Evolutionary conservation across 768 basidiomycete genomes (phyloP).

Genomic region (Kwoniella botswanensis): DNA sequence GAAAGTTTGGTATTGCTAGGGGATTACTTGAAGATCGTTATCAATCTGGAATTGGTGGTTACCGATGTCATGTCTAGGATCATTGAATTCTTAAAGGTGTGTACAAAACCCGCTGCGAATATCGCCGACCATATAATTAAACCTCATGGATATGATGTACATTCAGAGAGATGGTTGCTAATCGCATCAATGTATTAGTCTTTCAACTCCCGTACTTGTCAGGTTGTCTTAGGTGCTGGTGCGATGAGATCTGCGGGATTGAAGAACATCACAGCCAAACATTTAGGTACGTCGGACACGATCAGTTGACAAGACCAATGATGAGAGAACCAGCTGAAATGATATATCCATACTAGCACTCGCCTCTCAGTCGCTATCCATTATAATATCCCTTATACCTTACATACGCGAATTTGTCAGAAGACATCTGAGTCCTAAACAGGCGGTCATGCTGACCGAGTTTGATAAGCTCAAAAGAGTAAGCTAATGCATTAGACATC

Average conservation of each 20-base stretch:
- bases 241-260: slow-evolving; percentile 98
- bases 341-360: slow-evolving; percentile 65
- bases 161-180: background rate
- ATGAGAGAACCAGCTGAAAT: no score
- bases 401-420: slow-evolving; percentile 95
- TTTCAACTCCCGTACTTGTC: slow-evolving; percentile 97
- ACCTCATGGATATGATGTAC: no score
- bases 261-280: slow-evolving; percentile 98
- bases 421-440: slow-evolving; percentile 88
- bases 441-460: slow-evolving; percentile 95
- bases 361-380: slow-evolving; percentile 92
- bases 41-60: slow-evolving; percentile 85
- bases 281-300: slow-evolving; percentile 70
- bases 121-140: background rate
- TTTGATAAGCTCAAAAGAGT: slow-evolving; percentile 98
- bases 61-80: slow-evolving; percentile 94
- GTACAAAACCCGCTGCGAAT: background rate
- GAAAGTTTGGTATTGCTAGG: slow-evolving; percentile 72
- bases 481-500: slow-evolving; percentile 50
- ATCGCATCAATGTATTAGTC: slow-evolving; percentile 60
- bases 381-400: slow-evolving; percentile 91
- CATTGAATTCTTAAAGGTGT: slow-evolving; percentile 86
- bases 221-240: slow-evolving; percentile 95
- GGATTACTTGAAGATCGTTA: slow-evolving; percentile 85
- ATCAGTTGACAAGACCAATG: no score